A percentile compares a stretch with the other conserved stretches of the same genome.
Conservation (phyloP, 2,329 filamentous ascomycete genomes). For the Zopfia rhizophila region DNA sequence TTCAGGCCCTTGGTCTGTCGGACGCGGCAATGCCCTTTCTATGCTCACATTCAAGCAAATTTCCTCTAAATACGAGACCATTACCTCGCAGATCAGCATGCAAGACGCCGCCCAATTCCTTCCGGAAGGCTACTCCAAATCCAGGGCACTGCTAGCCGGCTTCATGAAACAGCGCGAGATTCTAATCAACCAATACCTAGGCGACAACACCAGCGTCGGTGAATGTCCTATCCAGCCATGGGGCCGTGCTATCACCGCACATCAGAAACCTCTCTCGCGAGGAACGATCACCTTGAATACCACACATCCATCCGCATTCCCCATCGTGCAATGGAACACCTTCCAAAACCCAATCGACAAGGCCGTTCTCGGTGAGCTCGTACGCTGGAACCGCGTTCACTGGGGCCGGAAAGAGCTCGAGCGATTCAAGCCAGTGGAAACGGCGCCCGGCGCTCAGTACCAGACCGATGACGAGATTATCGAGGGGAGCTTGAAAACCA, state of each 20-base stretch:
- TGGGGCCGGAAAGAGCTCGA: slow-evolving; percentile 43
- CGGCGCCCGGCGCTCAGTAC: slow-evolving; percentile 32
- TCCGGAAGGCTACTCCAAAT: slow-evolving; percentile 34
- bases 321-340: slow-evolving; percentile 47
- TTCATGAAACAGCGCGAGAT: slow-evolving; percentile 35
- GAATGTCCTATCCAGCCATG: slow-evolving; percentile 43
- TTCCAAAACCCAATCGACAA: slow-evolving; percentile 50
- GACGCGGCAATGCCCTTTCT: slow-evolving; percentile 35
- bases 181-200: slow-evolving; percentile 35
- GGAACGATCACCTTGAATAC: slow-evolving; percentile 52
- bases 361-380: slow-evolving; percentile 44
- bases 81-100: slow-evolving; percentile 19
- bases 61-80: slow-evolving; percentile 29
- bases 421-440: slow-evolving; percentile 45
- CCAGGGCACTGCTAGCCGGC: slow-evolving; percentile 36
- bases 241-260: slow-evolving; percentile 26
- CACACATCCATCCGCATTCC: slow-evolving; percentile 41
- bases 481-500: slow-evolving; percentile 21
- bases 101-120: slow-evolving; percentile 31
- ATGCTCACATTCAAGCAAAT: slow-evolving; percentile 34
- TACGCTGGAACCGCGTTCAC: slow-evolving; percentile 49
- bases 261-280: slow-evolving; percentile 44
- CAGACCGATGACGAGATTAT: slow-evolving; percentile 40
- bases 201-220: slow-evolving; percentile 40
- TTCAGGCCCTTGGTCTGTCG: slow-evolving; percentile 36